phyloP scores from a whole-genome alignment of 805 yeast species.

The Teunomyces stri region DNA sequence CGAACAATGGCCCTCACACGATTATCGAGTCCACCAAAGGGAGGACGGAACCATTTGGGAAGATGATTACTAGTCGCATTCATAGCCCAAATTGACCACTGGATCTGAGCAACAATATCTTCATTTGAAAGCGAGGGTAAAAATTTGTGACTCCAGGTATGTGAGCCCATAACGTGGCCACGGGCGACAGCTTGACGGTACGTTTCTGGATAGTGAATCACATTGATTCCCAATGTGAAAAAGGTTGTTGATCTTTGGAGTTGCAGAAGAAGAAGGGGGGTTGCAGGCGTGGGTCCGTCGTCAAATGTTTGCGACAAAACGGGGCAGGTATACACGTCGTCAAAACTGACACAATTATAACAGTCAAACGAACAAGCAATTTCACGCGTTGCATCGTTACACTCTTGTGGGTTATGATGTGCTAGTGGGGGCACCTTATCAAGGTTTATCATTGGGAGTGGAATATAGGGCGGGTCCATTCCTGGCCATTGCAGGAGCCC shows the following conservation, averaged over 20 bases:
- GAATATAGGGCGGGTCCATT: constrained; percentile 81
- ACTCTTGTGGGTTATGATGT: constrained; percentile 54
- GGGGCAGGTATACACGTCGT: constrained; percentile 76
- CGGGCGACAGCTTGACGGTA: constrained; percentile 51
- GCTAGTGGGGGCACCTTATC: constrained; percentile 46
- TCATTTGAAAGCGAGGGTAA: constrained; percentile 77
- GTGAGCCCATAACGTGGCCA: constrained; percentile 84
- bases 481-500: constrained; percentile 84
- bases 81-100: constrained; percentile 98
- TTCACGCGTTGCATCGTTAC: constrained; percentile 41
- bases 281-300: constrained; percentile 86
- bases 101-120: constrained; percentile 80
- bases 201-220: constrained; percentile 72
- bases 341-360: constrained; percentile 67
- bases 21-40: constrained; percentile 92
- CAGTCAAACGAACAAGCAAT: constrained; percentile 79
- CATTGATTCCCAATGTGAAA: constrained; percentile 81
- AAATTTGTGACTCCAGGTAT: constrained; percentile 90
- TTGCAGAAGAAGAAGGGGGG: constrained; percentile 55
- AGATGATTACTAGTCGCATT: constrained; percentile 85
- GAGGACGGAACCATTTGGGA: constrained; percentile 95
- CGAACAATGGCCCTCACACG: constrained; percentile 76
- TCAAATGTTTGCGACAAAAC: constrained; percentile 85
- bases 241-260: constrained; percentile 65
- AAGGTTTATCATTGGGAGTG: constrained; percentile 68